These are phyloP conservation scores for Omphalotus olearius DNA, from an alignment of 1,284 basidiomycete species.

Conservation along the genomic window DNA sequence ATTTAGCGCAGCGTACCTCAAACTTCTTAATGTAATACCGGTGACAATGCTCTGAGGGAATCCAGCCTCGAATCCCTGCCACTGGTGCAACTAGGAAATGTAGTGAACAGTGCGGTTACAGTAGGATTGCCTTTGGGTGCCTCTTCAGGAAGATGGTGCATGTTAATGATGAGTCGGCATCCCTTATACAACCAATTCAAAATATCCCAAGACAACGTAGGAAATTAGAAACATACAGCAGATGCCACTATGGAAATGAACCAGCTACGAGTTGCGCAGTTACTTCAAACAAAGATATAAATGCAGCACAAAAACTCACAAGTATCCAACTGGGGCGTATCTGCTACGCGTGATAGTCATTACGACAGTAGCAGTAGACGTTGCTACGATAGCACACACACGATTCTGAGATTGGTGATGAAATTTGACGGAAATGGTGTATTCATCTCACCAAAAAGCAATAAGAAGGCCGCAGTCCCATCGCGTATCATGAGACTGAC, in stretches of 20 bases:
- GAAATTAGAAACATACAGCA: neutral
- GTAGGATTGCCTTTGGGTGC: too few species aligned
- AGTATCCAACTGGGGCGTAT: neutral
- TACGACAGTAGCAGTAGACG: neutral
- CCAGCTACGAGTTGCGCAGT: neutral
- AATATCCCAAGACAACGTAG: neutral
- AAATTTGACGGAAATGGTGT: neutral
- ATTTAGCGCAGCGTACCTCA: too few species aligned
- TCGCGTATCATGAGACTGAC: constrained; percentile 9
- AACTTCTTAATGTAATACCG: too few species aligned
- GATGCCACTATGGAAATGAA: neutral
- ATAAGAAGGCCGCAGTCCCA: constrained; percentile 5
- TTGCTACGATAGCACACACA: neutral
- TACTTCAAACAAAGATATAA: neutral
- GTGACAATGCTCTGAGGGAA: too few species aligned
- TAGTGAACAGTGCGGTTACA: too few species aligned
- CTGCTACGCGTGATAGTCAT: neutral
- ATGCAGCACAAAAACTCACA: neutral
- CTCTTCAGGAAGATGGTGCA: neutral
- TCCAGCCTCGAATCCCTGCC: too few species aligned
- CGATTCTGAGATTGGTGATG: neutral
- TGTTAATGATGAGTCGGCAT: neutral
- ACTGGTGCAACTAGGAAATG: too few species aligned
- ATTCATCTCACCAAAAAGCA: constrained; percentile 7
- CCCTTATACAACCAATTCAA: neutral